Base-by-base conservation (phyloP, 225 moss, liverwort and hornwort genomes). In the Thuidium tamariscinum region DNA sequence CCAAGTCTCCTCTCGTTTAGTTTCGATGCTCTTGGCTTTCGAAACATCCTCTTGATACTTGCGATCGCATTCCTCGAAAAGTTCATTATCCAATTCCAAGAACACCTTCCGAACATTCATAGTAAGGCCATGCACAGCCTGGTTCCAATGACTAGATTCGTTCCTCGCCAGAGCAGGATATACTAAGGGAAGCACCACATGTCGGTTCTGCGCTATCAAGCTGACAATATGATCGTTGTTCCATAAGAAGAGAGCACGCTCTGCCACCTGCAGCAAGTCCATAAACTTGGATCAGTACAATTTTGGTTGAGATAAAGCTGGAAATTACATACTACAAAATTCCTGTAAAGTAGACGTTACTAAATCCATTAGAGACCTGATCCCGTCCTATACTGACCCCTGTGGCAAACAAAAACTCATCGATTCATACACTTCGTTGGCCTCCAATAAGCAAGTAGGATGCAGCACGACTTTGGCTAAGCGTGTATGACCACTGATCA, bases 201-300 rank as follows among this genome's bases (percentile, higher is more conserved):
- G 89, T 44, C 89, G 91, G 37, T 91, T 87, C 86, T 90, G 88
- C 11, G 91, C 89, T 42, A 91, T 44, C 63, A 91, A 85, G 77
- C 89, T 91, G 57, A 89, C 88, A 70, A 91, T 91, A 37, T 91
- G 89, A 32, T 91, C 91, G 69, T 91, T 91, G 79, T 91, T 89
- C 91, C 91, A 91, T 46, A 91, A 72, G 65, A 91, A 91, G 27
- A 91, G 88, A 2, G 91, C 89, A 74, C 89, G 89, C 83, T 91
- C 89, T 34, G 91, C 89, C 88, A 91, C 91, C 89, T 91, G 83
- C 78, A 82, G 73, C 60, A 51, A 42, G 65, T 36, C 72, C 65
- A 67, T 51, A 57, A 32, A 68, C 8, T 82, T 51, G 19, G 29
- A 70, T 54, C 74, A 75, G 77, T 41, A 69, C n/a, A 78, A 83